phyloP scores from a whole-genome alignment of 345 rosid genomes.

The Lepidium africanum region DNA sequence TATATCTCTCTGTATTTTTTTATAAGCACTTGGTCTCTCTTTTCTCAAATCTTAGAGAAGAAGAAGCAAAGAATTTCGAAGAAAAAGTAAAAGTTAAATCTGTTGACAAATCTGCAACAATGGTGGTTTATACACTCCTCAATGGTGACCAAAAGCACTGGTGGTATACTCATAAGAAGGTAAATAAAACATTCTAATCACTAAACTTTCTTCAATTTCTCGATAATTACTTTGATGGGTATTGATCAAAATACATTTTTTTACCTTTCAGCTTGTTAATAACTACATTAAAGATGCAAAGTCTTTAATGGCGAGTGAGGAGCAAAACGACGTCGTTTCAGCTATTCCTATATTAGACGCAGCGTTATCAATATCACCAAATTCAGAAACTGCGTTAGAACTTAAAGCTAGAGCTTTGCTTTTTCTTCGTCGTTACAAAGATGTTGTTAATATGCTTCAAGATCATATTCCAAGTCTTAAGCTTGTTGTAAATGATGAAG shows the following conservation, averaged over 20 bases:
- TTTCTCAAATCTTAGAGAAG: conserved; percentile 21
- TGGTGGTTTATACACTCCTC: conserved; percentile 28
- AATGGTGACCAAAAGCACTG: conserved; percentile 59
- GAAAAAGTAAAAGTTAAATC: not conserved
- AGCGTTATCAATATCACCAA: conserved; percentile 63
- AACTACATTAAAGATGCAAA: conserved; percentile 66
- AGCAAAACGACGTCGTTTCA: conserved; percentile 44
- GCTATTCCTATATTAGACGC: conserved; percentile 62
- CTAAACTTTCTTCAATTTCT: not conserved
- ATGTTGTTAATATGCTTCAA: conserved; percentile 74
- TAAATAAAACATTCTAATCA: conserved; percentile 6
- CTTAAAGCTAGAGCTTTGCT: conserved; percentile 79
- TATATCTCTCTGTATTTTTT: conserved; percentile 23
- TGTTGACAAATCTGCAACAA: not conserved
- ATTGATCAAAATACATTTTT: not conserved
- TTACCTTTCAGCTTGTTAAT: conserved; percentile 40
- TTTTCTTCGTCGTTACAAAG: conserved; percentile 55
- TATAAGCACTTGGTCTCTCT: conserved; percentile 28
- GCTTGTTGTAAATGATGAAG: conserved; percentile 41
- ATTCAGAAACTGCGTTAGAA: conserved; percentile 58
- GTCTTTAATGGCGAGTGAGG: conserved; percentile 45
- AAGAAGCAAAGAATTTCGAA: conserved; percentile 25
- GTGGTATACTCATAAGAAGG: conserved; percentile 94
- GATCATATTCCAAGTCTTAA: conserved; percentile 77
- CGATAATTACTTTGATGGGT: not conserved